Evolutionary conservation across 176 grass and related monocot species (phyloP).

Genomic region (Musa schizocarpa): DNA sequence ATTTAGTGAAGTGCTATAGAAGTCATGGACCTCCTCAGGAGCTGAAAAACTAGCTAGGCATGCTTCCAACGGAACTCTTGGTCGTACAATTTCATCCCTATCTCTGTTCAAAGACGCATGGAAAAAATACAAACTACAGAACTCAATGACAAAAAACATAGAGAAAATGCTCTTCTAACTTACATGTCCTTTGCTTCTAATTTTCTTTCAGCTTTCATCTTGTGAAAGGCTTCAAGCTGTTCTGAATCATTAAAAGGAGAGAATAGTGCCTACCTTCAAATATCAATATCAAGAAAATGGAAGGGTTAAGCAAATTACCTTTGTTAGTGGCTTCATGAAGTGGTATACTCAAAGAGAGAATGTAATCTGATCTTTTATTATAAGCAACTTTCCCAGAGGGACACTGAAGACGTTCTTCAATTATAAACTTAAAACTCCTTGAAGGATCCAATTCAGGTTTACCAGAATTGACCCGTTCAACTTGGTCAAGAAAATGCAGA

Average conservation of each 20-base stretch:
- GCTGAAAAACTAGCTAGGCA: slow-evolving; percentile 79
- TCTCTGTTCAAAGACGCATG: slow-evolving; percentile 33
- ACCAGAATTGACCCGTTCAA: slow-evolving; percentile 72
- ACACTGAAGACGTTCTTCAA: slow-evolving; percentile 88
- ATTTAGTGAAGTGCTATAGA: slow-evolving; percentile 90
- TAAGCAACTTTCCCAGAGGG: slow-evolving; percentile 95
- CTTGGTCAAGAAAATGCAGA: slow-evolving; percentile 75
- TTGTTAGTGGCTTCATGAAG: slow-evolving; percentile 80
- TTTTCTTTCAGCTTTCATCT: slow-evolving; percentile 59
- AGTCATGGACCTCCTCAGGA: slow-evolving; percentile 73
- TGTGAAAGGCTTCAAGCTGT: slow-evolving; percentile 69
- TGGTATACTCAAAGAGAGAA: slow-evolving; percentile 85
- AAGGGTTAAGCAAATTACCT: slow-evolving; percentile 35
- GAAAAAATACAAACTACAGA: background rate
- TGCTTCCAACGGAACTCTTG: slow-evolving; percentile 83
- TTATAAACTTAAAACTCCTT: slow-evolving; percentile 75
- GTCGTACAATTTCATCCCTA: slow-evolving; percentile 76
- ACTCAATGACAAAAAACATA: background rate
- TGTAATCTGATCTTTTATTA: slow-evolving; percentile 68
- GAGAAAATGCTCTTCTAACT: background rate
- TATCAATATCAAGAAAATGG: slow-evolving; percentile 4
- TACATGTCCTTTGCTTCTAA: slow-evolving; percentile 87
- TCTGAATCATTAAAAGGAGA: slow-evolving; percentile 28
- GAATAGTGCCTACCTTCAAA: background rate
- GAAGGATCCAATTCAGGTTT: slow-evolving; percentile 56